A percentile compares a stretch with the other conserved stretches of the same genome.
phyloP scores from a whole-genome alignment of 1,139 yeast genomes.

The Zhuliangozyma blackwelliae region DNA sequence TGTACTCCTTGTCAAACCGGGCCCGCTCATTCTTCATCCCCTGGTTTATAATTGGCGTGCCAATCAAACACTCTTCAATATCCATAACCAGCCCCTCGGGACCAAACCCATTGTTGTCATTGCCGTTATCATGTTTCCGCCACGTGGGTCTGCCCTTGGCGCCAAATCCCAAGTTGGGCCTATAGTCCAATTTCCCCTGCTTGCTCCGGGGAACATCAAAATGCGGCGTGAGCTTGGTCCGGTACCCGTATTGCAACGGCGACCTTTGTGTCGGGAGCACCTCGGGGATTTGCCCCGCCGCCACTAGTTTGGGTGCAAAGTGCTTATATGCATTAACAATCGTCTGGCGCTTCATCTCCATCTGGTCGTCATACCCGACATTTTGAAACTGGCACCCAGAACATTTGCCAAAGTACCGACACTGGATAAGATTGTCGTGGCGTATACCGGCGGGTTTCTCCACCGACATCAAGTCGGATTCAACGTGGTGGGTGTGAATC shows the following conservation, averaged over 20 bases:
- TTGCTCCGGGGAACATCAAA: slow-evolving; percentile 70
- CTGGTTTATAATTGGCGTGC: slow-evolving; percentile 69
- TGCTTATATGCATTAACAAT: slow-evolving; percentile 78
- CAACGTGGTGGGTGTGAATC: slow-evolving; percentile 72
- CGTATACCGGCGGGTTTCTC: slow-evolving; percentile 40
- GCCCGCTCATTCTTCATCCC: slow-evolving; percentile 73
- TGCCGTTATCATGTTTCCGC: slow-evolving; percentile 35
- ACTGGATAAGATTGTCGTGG: slow-evolving; percentile 46
- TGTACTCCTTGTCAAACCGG: slow-evolving; percentile 46
- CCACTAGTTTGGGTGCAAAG: slow-evolving; percentile 53
- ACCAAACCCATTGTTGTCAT: slow-evolving; percentile 32
- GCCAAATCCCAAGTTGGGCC: slow-evolving; percentile 87
- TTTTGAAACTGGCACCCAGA: slow-evolving; percentile 94
- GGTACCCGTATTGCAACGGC: slow-evolving; percentile 70
- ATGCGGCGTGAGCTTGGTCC: slow-evolving; percentile 95
- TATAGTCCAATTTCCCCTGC: slow-evolving; percentile 28
- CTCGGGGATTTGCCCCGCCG: slow-evolving; percentile 46
- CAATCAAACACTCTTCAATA: slow-evolving; percentile 90
- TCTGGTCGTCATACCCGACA: slow-evolving; percentile 67
- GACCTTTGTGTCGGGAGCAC: slow-evolving; percentile 70
- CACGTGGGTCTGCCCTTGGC: slow-evolving; percentile 72
- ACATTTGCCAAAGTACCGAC: slow-evolving; percentile 45
- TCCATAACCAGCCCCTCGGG: slow-evolving; percentile 54
- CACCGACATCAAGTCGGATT: slow-evolving; percentile 66
- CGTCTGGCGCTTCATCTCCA: slow-evolving; percentile 66